A percentile compares a stretch with the other conserved stretches of the same genome.
phyloP scores from a whole-genome alignment of 192 early-diverging fungal genomes.

The Backusella circina region DNA sequence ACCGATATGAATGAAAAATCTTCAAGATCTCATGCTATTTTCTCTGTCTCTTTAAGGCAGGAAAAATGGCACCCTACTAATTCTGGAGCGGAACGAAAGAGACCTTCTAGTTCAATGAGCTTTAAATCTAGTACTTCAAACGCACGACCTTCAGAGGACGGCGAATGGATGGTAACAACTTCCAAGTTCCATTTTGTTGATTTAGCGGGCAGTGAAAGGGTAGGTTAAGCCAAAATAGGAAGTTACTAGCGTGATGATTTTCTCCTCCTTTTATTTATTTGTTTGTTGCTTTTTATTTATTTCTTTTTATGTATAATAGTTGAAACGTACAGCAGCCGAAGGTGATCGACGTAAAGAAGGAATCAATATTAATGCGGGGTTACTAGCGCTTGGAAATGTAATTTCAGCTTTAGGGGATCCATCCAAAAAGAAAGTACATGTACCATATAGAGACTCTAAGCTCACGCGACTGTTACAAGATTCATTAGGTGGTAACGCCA shows the following conservation, averaged over 20 bases:
- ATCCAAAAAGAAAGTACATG: constrained; percentile 57
- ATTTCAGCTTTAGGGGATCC: constrained; percentile 91
- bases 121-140: not conserved
- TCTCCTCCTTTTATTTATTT: constrained; percentile 6
- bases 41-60: constrained; percentile 86
- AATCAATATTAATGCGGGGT: constrained; percentile 94
- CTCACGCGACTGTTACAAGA: constrained; percentile 96
- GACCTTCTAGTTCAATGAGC: constrained; percentile 11
- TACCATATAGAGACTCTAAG: constrained; percentile 97
- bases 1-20: constrained; percentile 97
- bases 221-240: constrained; percentile 16
- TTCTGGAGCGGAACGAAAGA: not conserved
- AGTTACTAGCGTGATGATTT: constrained; percentile 1
- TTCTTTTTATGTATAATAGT: constrained; percentile 18
- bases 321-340: constrained; percentile 88
- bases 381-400: constrained; percentile 94
- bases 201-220: constrained; percentile 93
- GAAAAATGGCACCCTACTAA: constrained; percentile 42
- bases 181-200: constrained; percentile 98
- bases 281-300: not conserved
- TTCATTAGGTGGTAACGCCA: constrained; percentile 90
- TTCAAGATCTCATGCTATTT: constrained; percentile 96
- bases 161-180: constrained; percentile 24
- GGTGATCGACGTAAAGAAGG: constrained; percentile 96
- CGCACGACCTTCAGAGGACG: constrained; percentile 15